Conservation (phyloP, 176 grass and related monocot species). For the Canna indica region DNA sequence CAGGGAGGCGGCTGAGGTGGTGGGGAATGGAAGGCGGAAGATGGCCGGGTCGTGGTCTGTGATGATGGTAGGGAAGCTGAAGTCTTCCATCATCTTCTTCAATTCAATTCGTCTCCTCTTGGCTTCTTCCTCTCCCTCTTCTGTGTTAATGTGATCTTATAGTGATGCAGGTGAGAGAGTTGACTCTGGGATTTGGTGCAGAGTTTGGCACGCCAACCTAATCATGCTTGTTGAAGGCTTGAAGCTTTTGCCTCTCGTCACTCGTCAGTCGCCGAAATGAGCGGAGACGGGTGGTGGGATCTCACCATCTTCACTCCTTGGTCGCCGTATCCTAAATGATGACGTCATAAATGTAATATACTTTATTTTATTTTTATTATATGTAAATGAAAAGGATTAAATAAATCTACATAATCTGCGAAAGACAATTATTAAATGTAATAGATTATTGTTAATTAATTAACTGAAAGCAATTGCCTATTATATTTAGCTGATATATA, state of each 20-base stretch:
- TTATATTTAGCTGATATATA: too few species aligned
- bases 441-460: too few species aligned
- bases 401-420: too few species aligned
- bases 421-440: too few species aligned
- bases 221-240: background rate
- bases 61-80: constrained; percentile 6
- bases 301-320: too few species aligned
- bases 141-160: background rate
- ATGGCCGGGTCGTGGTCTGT: background rate
- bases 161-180: background rate
- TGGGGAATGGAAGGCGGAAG: background rate
- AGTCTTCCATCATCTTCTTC: background rate
- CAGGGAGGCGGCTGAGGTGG: background rate
- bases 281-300: background rate
- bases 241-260: too few species aligned
- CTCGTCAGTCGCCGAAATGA: constrained; percentile 4
- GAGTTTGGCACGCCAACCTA: constrained; percentile 2
- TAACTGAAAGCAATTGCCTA: too few species aligned
- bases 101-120: background rate
- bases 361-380: too few species aligned
- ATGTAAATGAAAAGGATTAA: too few species aligned
- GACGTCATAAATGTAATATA: too few species aligned
- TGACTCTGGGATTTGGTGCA: background rate
- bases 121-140: too few species aligned
- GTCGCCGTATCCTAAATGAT: too few species aligned